These are phyloP conservation scores for Pholiota conissans DNA, from an alignment of 768 basidiomycete species.

Conservation along the genomic window DNA sequence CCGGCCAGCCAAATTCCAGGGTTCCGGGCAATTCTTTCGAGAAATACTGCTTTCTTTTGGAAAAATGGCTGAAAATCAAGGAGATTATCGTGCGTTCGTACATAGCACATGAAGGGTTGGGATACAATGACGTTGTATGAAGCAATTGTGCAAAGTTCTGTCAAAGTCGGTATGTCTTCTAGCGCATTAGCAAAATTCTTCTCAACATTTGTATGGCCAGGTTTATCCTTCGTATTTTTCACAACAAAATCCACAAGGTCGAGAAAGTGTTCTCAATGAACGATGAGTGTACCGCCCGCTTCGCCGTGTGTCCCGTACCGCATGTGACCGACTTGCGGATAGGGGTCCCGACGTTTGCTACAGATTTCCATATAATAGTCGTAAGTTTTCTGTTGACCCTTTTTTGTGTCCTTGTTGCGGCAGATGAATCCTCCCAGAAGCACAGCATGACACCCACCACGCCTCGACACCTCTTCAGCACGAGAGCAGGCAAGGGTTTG, in stretches of 20 bases:
- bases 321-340: constrained; percentile 22
- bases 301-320: constrained; percentile 19
- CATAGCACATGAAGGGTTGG: constrained; percentile 23
- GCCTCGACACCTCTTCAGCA: neutral
- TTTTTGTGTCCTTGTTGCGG: constrained; percentile 1
- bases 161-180: constrained; percentile 23
- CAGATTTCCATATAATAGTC: neutral
- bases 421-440: neutral
- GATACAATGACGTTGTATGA: constrained; percentile 21
- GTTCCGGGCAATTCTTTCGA: no score
- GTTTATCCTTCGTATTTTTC: constrained; percentile 16
- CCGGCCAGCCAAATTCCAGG: no score
- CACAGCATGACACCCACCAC: neutral
- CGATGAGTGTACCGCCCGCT: constrained; percentile 10
- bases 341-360: neutral
- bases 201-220: constrained; percentile 25
- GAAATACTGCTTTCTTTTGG: neutral
- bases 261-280: constrained; percentile 10
- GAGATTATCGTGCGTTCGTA: constrained; percentile 19
- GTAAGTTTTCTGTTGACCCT: neutral
- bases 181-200: constrained; percentile 23
- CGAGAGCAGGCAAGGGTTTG: no score
- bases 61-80: constrained; percentile 23
- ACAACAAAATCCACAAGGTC: constrained; percentile 22
- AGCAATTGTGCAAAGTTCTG: constrained; percentile 23